Evolutionary conservation across 2,329 filamentous ascomycete species (phyloP), one percentile per base, ranked within the genome.

Genomic region (Annulohypoxylon truncatum): DNA sequence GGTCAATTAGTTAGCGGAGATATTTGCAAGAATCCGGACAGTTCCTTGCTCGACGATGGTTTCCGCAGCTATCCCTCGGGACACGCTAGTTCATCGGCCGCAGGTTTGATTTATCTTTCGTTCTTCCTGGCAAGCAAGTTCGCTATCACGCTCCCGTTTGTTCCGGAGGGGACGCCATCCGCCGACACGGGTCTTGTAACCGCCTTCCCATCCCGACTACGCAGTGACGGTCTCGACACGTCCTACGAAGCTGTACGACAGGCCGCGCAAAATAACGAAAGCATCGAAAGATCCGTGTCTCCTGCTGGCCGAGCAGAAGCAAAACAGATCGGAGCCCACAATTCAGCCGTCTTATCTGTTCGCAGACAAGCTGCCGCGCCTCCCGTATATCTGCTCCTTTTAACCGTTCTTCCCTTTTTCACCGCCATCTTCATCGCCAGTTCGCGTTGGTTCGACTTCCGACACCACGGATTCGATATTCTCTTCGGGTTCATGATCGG

Each of bases 391-490:
- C 88, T 96, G 2, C 83, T 97, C 10, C 81, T 90, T 46, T 77
- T 95, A 31, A 85, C 89, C 1, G 82, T 93, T 15, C 79, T 92
- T 1, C 94, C 94, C 2, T 86, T 94, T 69, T 90, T 89, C 61
- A 82, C 87, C 1, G 91, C 94, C 4, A 86, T 94, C 68, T 97
- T 94, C 80, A 91, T 97, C 67, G 85, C 90, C n/a, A 88, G 90
- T 26, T 95, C 93, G 1, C 91, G 95, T 9, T 98, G 91, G 86
- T 94, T 90, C 64, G 90, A 97, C 78, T 96, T 90, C 81, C 89
- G 92, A 38, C 95, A 98, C 78, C 92, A 95, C 77, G 94, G 90
- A n/a, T 95, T 97, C 77, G 95, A 98, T 70, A 92, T 97, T 70
- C 80, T 97, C 2, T 93, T 92, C 68, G 95, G 95, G n/a, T 91